Conservation (phyloP, 306 rosid species). For the Quercus gilva region DNA sequence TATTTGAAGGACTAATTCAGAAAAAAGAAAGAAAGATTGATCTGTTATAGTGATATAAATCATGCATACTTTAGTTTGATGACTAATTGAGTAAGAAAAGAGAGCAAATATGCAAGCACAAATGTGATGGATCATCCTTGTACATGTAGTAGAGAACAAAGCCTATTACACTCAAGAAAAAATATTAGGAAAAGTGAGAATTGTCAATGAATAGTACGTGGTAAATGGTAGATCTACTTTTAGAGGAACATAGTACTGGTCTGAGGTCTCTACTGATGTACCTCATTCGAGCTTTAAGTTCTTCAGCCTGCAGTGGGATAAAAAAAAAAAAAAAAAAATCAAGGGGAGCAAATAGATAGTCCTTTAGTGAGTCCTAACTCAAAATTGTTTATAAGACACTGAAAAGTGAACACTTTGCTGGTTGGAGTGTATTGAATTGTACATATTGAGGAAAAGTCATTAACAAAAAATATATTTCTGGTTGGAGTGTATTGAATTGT, state of each 20-base stretch:
- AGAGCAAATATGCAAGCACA: constrained; percentile 2
- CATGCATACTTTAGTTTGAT: constrained; percentile 12
- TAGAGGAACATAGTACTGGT: constrained; percentile 4
- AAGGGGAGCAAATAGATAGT: constrained; percentile 2
- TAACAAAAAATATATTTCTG: neutral
- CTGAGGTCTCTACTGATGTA: constrained; percentile 10
- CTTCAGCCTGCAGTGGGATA: constrained; percentile 42
- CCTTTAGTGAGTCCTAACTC: neutral
- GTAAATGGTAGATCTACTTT: constrained; percentile 21
- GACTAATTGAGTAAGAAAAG: constrained; percentile 8
- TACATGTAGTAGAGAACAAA: constrained; percentile 13
- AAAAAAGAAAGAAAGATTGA: neutral
- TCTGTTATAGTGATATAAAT: constrained; percentile 3
- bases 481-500: neutral
- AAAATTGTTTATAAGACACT: neutral
- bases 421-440: neutral
- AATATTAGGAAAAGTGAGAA: neutral
- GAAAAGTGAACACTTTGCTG: neutral
- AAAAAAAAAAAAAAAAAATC: neutral
- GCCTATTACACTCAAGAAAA: constrained; percentile 2
- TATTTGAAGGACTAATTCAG: neutral
- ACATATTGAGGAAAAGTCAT: neutral
- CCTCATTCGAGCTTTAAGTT: constrained; percentile 35
- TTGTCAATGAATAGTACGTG: constrained; percentile 9
- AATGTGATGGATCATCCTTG: neutral